These are phyloP conservation scores for Mortierella sp. DNA, from an alignment of 371 early-diverging fungal species.

Conservation along the genomic window DNA sequence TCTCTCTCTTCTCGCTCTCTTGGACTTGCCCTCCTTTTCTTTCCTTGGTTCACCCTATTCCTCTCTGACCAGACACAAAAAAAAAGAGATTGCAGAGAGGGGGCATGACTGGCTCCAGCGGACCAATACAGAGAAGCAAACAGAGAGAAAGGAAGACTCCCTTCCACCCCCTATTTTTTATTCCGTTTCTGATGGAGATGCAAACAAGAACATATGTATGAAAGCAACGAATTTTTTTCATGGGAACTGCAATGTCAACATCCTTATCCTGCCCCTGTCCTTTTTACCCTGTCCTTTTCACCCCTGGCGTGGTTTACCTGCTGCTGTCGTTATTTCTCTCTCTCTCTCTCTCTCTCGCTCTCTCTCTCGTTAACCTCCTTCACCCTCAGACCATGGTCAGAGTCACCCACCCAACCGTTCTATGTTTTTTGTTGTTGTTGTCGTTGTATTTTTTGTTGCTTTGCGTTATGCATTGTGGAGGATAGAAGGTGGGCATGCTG, in stretches of 20 bases:
- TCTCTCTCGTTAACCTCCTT: too few species aligned
- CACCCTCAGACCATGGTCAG: background rate
- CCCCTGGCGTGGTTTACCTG: background rate
- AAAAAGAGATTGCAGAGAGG: background rate
- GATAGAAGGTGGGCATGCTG: background rate
- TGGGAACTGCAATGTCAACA: conserved; percentile 22
- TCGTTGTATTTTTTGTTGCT: background rate
- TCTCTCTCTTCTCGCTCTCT: background rate
- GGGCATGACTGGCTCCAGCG: conserved; percentile 5
- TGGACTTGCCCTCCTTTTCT: background rate
- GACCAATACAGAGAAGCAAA: background rate
- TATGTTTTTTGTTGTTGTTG: background rate
- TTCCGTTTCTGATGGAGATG: background rate
- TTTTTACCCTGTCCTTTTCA: background rate
- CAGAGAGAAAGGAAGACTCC: background rate
- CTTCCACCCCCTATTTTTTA: conserved; percentile 23
- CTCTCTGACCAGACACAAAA: too few species aligned
- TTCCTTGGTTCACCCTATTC: background rate
- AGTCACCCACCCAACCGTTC: background rate
- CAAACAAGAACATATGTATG: background rate
- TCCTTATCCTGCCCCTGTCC: background rate
- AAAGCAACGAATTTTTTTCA: conserved; percentile 19
- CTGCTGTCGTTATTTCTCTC: background rate
- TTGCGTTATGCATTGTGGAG: background rate
- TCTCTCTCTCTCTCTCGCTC: background rate